Evolutionary conservation across 2,329 filamentous ascomycete species (phyloP).

Genomic region (Claviceps pazoutovae): DNA sequence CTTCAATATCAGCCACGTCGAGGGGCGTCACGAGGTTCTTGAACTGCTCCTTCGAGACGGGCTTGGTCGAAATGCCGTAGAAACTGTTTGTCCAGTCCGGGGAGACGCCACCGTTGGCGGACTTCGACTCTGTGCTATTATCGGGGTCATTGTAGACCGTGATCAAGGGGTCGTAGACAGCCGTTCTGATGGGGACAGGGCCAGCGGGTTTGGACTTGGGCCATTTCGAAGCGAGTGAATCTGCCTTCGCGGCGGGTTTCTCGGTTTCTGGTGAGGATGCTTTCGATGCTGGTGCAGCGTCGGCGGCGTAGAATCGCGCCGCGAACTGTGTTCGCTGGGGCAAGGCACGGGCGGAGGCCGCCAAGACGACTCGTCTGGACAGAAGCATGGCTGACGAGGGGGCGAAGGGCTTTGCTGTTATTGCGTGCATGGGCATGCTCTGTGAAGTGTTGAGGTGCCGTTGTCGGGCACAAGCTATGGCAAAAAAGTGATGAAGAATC

Average conservation of each 20-base stretch:
- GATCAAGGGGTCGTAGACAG: constrained; percentile 9
- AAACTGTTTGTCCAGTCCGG: constrained; percentile 74
- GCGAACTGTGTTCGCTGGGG: constrained; percentile 4
- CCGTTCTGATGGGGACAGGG: not conserved
- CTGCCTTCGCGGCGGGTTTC: not conserved
- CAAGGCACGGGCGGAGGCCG: constrained; percentile 8
- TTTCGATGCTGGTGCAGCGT: constrained; percentile 5
- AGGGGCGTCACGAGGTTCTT: constrained; percentile 56
- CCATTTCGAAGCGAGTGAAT: not conserved
- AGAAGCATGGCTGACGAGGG: constrained; percentile 13
- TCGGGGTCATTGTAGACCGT: constrained; percentile 4
- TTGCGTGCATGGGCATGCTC: too few relatives aligned
- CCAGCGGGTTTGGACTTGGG: not conserved
- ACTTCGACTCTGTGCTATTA: too few relatives aligned
- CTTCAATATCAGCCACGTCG: constrained; percentile 66
- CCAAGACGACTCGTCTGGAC: constrained; percentile 12
- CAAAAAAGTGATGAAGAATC: too few relatives aligned
- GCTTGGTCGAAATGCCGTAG: constrained; percentile 57
- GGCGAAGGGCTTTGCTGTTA: not conserved
- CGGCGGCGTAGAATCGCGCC: constrained; percentile 13
- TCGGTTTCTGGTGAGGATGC: not conserved
- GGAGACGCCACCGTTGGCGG: constrained; percentile 2
- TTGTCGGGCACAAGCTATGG: too few relatives aligned
- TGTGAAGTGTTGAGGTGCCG: too few relatives aligned
- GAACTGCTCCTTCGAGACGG: constrained; percentile 58